phyloP scores from a whole-genome alignment of 768 basidiomycete species.

The Roridomyces roridus region DNA sequence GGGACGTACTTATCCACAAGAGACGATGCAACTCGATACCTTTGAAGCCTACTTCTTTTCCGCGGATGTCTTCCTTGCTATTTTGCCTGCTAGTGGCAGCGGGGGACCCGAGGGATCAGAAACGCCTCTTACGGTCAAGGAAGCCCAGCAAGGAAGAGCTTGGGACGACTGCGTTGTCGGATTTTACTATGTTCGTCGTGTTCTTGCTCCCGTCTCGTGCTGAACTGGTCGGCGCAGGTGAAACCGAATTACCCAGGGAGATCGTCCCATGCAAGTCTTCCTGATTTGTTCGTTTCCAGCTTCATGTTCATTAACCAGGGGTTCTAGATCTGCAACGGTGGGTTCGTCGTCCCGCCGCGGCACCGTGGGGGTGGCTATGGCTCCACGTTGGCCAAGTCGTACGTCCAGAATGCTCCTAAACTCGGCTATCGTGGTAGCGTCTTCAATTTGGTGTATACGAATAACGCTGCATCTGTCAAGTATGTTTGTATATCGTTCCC shows the following conservation, averaged over 20 bases:
- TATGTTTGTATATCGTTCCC: slow-evolving; percentile 39
- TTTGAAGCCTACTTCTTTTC: slow-evolving; percentile 83
- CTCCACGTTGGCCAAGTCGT: slow-evolving; percentile 74
- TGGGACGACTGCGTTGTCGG: slow-evolving; percentile 81
- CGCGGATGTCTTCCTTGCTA: slow-evolving; percentile 76
- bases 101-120: slow-evolving; percentile 25
- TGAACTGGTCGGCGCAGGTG: slow-evolving; percentile 45
- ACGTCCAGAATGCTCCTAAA: slow-evolving; percentile 78
- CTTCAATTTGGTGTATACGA: slow-evolving; percentile 92
- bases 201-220: slow-evolving; percentile 7
- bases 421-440: slow-evolving; percentile 82
- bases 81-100: slow-evolving; percentile 37
- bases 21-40: slow-evolving; percentile 56
- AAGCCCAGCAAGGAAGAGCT: slow-evolving; percentile 50
- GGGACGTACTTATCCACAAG: slow-evolving; percentile 88
- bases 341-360: slow-evolving; percentile 76
- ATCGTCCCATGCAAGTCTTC: slow-evolving; percentile 84
- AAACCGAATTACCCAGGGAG: slow-evolving; percentile 92
- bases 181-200: slow-evolving; percentile 71
- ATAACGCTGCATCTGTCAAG: slow-evolving; percentile 79
- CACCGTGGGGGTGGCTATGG: slow-evolving; percentile 76
- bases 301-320: background rate
- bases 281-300: background rate
- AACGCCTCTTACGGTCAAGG: slow-evolving; percentile 42
- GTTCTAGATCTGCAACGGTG: slow-evolving; percentile 83